Evolutionary conservation across 352 stramenopile genomes (phyloP).

Genomic region (Pythium monospermum): DNA sequence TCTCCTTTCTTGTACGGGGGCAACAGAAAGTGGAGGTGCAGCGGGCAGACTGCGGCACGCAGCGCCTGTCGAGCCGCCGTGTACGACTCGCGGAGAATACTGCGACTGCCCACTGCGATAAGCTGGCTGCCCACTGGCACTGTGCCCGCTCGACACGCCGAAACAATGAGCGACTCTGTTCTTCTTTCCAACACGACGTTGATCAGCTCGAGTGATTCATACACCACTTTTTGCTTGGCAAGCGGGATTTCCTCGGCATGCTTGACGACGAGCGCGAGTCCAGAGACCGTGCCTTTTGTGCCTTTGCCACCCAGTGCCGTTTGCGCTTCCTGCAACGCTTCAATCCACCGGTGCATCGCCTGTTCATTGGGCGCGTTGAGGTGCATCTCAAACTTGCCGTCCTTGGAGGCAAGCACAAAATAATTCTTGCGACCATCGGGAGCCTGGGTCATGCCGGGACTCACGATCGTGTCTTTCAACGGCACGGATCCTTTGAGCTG

Average conservation of each 20-base stretch:
- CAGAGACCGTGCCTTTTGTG: conserved; percentile 49
- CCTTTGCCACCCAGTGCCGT: conserved; percentile 45
- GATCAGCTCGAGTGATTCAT: conserved; percentile 54
- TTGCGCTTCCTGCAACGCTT: conserved; percentile 76
- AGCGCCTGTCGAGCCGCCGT: conserved; percentile 42
- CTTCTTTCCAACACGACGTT: conserved; percentile 68
- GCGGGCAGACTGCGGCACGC: conserved; percentile 47
- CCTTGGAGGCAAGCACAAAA: conserved; percentile 79
- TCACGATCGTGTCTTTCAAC: conserved; percentile 78
- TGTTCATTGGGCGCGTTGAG: conserved; percentile 75
- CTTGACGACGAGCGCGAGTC: conserved; percentile 68
- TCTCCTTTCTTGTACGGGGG: conserved; percentile 78
- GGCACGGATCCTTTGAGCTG: conserved; percentile 65
- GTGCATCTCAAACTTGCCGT: conserved; percentile 83
- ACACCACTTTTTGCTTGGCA: conserved; percentile 55
- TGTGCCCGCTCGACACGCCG: conserved; percentile 34
- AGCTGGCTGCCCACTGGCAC: conserved; percentile 73
- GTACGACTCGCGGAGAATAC: conserved; percentile 65
- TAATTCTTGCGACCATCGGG: conserved; percentile 80
- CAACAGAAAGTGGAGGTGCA: conserved; percentile 74
- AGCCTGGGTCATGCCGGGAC: conserved; percentile 75
- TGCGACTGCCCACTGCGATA: conserved; percentile 50
- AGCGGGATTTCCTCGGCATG: conserved; percentile 76
- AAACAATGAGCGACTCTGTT: conserved; percentile 73
- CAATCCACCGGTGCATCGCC: conserved; percentile 86